Evolutionary conservation across 805 yeast genomes (phyloP), one percentile per base, ranked within the genome.

Genomic region (Kurtzmaniella fragi): DNA sequence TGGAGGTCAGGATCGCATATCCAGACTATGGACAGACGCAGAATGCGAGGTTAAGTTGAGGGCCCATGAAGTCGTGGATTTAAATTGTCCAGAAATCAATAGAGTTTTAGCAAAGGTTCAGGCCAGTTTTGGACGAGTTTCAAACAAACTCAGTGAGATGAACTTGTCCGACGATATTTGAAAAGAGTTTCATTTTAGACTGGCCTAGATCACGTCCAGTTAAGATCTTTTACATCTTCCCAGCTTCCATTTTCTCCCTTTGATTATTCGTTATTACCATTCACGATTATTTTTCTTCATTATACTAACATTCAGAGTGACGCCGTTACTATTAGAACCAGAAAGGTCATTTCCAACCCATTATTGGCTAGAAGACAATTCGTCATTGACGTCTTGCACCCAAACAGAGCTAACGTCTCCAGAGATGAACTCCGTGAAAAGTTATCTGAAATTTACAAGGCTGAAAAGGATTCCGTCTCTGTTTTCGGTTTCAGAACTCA

Each of bases 401-500:
- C 99, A 80, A 88, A 87, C 90, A 84, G 88, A 75, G 90, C 99
- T 64, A 93, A 91, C 79, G 96, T 93, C 69, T 82, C 99, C 70
- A 93, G 93, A 87, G 97, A 89, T 72, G 99, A 93, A 77, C 83
- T 93, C 75, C 88, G 98, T 72, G 98, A 85, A 73, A 84, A 79
- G 72, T 78, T 87, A 63, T 86, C 95, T 67, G 80, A 80, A 60
- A 74, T 79, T 62, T 87, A 87, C 93, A 85, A 85, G 79, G 76
- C 89, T 65, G 95, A 85, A 65, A 85, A 85, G 79, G 95, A 86
- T 61, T 84, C 91, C 63, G 90, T 87, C 53, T 90, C 98, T 54
- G 99, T 91, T 60, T 93, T 93, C 69, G 98, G 98, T 72, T 87
- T 93, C 95, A 86, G 95, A 82, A 93, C 98, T 64, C 95, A 88